Evolutionary conservation across 2,329 filamentous ascomycete species (phyloP).

Genomic region (Nemania serpens): DNA sequence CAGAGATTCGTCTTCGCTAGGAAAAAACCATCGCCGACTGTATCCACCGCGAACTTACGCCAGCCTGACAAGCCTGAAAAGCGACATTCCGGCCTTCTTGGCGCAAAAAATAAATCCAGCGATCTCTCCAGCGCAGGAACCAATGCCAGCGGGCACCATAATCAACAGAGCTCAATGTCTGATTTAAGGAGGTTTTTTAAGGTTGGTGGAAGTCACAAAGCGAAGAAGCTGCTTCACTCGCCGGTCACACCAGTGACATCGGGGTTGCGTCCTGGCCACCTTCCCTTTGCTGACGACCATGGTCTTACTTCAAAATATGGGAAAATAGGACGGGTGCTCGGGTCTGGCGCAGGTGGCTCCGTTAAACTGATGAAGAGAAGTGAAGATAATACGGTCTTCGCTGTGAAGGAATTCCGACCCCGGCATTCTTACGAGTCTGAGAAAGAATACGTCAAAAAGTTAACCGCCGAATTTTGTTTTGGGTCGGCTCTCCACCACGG

Average conservation of each 20-base stretch:
- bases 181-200: conserved; percentile 98
- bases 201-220: conserved; percentile 70
- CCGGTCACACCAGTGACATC: conserved; percentile 59
- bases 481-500: conserved; percentile 96
- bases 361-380: conserved; percentile 93
- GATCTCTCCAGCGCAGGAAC: conserved; percentile 54
- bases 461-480: conserved; percentile 97
- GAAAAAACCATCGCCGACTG: conserved; percentile 66
- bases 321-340: conserved; percentile 91
- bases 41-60: conserved; percentile 56
- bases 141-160: conserved; percentile 56
- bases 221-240: conserved; percentile 66
- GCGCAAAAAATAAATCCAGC: conserved; percentile 44
- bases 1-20: conserved; percentile 82
- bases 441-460: conserved; percentile 96
- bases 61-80: conserved; percentile 55
- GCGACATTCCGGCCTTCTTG: conserved; percentile 53
- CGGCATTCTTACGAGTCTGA: conserved; percentile 92
- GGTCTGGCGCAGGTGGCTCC: conserved; percentile 91
- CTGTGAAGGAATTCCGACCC: conserved; percentile 94
- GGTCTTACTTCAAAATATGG: conserved; percentile 90
- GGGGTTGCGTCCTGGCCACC: conserved; percentile 55
- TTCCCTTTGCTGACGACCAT: conserved; percentile 94
- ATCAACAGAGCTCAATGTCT: conserved; percentile 80
- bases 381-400: conserved; percentile 91